A percentile compares a stretch with the other conserved stretches of the same genome.
Evolutionary conservation across 495 filamentous ascomycete species (phyloP).

Genomic region (Mytilinidion resinicola): DNA sequence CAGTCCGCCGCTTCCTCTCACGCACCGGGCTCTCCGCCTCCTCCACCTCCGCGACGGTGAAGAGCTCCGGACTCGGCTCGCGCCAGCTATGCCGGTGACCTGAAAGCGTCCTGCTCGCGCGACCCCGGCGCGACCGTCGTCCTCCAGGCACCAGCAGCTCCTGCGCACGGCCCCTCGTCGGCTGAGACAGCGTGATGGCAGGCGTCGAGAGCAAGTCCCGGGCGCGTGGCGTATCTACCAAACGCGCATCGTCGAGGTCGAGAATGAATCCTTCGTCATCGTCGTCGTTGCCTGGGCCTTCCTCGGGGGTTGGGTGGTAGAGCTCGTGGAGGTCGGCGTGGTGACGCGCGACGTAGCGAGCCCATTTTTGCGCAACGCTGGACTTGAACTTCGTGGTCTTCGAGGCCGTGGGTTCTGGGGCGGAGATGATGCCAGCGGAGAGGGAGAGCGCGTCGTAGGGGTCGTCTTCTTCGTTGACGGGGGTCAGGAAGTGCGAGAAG

Average conservation of each 20-base stretch:
- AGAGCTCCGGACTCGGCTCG: slow-evolving; percentile 38
- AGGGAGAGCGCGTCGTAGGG: slow-evolving; percentile 29
- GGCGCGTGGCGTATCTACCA: slow-evolving; percentile 13
- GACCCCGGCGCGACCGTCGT: slow-evolving; percentile 8
- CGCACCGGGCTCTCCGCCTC: slow-evolving; percentile 13
- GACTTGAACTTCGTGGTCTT: slow-evolving; percentile 27
- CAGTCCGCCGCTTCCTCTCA: slow-evolving; percentile 3
- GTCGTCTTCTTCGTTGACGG: slow-evolving; percentile 34
- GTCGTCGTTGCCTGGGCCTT: background rate
- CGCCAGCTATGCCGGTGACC: slow-evolving; percentile 38
- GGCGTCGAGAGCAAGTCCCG: slow-evolving; percentile 26
- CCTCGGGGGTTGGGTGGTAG: slow-evolving; percentile 17
- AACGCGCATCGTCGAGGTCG: slow-evolving; percentile 24
- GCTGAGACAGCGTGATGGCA: slow-evolving; percentile 21
- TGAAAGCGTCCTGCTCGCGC: slow-evolving; percentile 30
- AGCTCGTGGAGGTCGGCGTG: slow-evolving; percentile 23
- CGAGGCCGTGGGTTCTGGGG: slow-evolving; percentile 10
- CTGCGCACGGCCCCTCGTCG: slow-evolving; percentile 30
- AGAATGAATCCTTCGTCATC: slow-evolving; percentile 27
- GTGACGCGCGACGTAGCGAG: slow-evolving; percentile 26
- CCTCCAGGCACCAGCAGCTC: slow-evolving; percentile 14
- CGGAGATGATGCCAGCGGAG: slow-evolving; percentile 32
- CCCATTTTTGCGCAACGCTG: slow-evolving; percentile 29
- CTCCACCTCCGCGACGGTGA: slow-evolving; percentile 36
- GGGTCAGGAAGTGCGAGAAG: slow-evolving; percentile 39